Evolutionary conservation across 192 early-diverging fungal species (phyloP).

Genomic region (Kickxella alabastrina): DNA sequence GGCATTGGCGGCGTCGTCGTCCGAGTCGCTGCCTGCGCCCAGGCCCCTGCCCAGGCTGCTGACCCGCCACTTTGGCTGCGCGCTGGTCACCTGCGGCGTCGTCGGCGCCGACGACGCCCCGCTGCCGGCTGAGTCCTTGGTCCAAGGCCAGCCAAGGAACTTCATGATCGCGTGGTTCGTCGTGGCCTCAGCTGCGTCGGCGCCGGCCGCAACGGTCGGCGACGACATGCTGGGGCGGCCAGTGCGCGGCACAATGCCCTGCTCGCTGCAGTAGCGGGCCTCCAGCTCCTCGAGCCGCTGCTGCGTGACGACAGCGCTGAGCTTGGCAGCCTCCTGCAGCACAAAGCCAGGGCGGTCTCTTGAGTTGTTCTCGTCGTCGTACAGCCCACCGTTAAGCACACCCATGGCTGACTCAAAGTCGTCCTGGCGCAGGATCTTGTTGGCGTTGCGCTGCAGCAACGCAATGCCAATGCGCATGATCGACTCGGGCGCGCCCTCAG

Average conservation of each 20-base stretch:
- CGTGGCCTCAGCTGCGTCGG: background rate
- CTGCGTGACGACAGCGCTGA: constrained; percentile 65
- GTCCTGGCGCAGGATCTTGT: constrained; percentile 63
- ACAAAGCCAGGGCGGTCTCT: constrained; percentile 53
- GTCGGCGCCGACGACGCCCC: background rate
- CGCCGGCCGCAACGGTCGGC: background rate
- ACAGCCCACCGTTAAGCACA: constrained; percentile 78
- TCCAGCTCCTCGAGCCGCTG: constrained; percentile 68
- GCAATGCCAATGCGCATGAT: constrained; percentile 86
- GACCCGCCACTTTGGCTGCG: background rate
- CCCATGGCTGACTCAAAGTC: constrained; percentile 81
- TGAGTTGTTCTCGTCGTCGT: constrained; percentile 63
- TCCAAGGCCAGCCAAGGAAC: constrained; percentile 48
- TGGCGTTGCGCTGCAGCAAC: constrained; percentile 77
- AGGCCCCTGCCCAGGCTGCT: constrained; percentile 1
- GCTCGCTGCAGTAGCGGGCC: constrained; percentile 28
- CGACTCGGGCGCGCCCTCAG: constrained; percentile 86
- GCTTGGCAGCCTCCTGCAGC: constrained; percentile 73
- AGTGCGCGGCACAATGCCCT: constrained; percentile 8
- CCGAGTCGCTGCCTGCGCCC: background rate
- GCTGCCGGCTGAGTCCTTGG: constrained; percentile 11
- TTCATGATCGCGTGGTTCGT: constrained; percentile 20
- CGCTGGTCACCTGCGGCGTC: background rate
- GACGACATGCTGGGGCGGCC: constrained; percentile 7
- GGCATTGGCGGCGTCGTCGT: too few species aligned